Percentiles rank a stretch among this genome's conserved stretches.
phyloP scores from a whole-genome alignment of 2,329 filamentous ascomycete genomes.

The Colletotrichum coccodes region DNA sequence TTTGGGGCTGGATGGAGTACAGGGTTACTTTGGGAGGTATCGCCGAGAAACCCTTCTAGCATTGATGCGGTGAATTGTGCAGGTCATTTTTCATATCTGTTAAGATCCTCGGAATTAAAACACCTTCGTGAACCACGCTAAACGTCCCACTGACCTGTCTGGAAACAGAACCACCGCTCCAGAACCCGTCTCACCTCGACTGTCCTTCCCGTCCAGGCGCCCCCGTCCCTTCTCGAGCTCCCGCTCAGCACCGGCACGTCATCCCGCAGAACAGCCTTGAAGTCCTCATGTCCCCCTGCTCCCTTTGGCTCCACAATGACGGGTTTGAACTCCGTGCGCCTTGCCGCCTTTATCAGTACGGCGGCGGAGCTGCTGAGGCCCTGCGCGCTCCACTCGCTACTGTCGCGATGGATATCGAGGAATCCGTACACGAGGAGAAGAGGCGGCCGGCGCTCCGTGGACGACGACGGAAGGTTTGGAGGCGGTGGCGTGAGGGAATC shows the following conservation, averaged over 20 bases:
- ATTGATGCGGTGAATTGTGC: not conserved
- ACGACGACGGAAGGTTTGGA: constrained; percentile 38
- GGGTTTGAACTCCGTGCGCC: constrained; percentile 53
- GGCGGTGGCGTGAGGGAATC: constrained; percentile 51
- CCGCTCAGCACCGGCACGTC: constrained; percentile 71
- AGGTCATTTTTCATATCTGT: not conserved
- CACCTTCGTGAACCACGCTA: not conserved
- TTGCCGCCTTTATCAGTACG: constrained; percentile 69
- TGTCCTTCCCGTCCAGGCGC: constrained; percentile 66
- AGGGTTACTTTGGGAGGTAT: not conserved
- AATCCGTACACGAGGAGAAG: constrained; percentile 73
- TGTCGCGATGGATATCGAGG: constrained; percentile 71
- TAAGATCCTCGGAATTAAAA: not conserved
- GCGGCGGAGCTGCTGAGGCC: constrained; percentile 73
- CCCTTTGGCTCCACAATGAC: constrained; percentile 58
- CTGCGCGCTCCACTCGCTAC: constrained; percentile 80
- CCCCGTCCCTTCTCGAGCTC: constrained; percentile 60
- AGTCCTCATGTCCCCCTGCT: constrained; percentile 38
- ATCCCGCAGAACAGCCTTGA: constrained; percentile 57
- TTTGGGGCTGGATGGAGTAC: constrained; percentile 40
- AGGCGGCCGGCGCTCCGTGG: constrained; percentile 40
- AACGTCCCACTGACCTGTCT: constrained; percentile 47
- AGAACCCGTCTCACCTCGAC: constrained; percentile 68
- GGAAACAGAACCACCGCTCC: constrained; percentile 73
- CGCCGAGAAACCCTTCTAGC: not conserved